phyloP scores from a whole-genome alignment of 352 stramenopile species.

The Pythium phragmiticola region DNA sequence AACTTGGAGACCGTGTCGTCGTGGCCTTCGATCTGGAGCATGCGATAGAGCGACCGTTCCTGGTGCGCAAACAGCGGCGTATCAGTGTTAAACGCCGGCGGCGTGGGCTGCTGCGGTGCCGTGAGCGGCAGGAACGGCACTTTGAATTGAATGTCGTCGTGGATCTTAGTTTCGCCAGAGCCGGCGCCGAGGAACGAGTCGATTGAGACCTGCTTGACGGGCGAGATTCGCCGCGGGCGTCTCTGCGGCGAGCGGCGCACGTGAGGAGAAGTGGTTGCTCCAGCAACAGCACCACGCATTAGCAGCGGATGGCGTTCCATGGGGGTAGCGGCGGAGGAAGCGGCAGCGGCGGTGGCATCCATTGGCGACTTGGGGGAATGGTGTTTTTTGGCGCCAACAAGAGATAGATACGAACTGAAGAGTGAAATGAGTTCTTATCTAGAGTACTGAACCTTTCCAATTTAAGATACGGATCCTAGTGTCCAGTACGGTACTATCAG shows the following conservation, averaged over 20 bases:
- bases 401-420: constrained; percentile 2
- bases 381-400: constrained; percentile 7
- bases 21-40: constrained; percentile 76
- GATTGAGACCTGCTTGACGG: constrained; percentile 51
- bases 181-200: constrained; percentile 44
- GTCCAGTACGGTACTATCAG: too few species aligned
- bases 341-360: neutral
- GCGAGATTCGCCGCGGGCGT: constrained; percentile 10
- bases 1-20: constrained; percentile 63
- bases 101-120: constrained; percentile 61
- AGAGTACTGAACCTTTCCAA: neutral
- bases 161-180: constrained; percentile 28
- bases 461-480: too few species aligned
- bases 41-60: constrained; percentile 79
- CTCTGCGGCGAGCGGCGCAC: constrained; percentile 9
- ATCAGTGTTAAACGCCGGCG: constrained; percentile 39
- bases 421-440: neutral
- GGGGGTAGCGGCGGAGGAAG: neutral
- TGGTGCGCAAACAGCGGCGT: constrained; percentile 80
- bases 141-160: constrained; percentile 75
- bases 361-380: neutral
- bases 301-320: constrained; percentile 1
- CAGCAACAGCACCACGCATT: neutral
- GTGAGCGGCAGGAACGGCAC: constrained; percentile 82
- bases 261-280: constrained; percentile 1